Evolutionary conservation across 257 asterid genomes (phyloP).

Genomic region (Petunia secreta): DNA sequence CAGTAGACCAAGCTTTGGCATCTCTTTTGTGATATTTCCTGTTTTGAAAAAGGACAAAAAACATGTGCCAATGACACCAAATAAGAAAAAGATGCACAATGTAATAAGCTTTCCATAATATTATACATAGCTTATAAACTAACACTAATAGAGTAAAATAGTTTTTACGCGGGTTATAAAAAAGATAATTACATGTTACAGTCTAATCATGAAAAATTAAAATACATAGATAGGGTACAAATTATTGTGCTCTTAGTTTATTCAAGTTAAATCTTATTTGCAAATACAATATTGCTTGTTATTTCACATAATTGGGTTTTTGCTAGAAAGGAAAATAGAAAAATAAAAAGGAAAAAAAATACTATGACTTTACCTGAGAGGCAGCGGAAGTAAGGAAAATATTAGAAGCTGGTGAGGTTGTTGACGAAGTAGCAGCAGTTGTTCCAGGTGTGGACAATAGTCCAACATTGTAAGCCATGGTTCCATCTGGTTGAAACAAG

Average conservation of each 20-base stretch:
- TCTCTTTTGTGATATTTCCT: slow-evolving; percentile 46
- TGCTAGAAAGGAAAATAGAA: neutral
- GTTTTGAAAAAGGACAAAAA: slow-evolving; percentile 30
- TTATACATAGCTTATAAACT: too few relatives aligned
- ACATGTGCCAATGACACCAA: neutral
- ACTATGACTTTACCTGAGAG: slow-evolving; percentile 48
- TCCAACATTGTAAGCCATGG: slow-evolving; percentile 65
- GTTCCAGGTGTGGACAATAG: slow-evolving; percentile 41
- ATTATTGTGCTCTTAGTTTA: too few relatives aligned
- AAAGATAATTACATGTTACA: too few relatives aligned
- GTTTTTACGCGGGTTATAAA: too few relatives aligned
- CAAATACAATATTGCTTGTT: too few relatives aligned
- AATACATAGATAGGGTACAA: too few relatives aligned
- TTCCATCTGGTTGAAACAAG: slow-evolving; percentile 68
- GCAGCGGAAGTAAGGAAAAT: slow-evolving; percentile 39
- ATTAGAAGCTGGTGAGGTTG: slow-evolving; percentile 7
- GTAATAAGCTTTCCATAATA: neutral
- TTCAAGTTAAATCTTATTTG: too few relatives aligned
- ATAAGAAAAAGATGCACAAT: neutral
- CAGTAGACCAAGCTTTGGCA: slow-evolving; percentile 39
- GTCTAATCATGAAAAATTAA: too few relatives aligned
- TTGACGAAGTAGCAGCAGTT: slow-evolving; percentile 12
- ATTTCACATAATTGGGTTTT: neutral
- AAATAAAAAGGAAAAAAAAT: neutral
- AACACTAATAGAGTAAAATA: too few relatives aligned